Evolutionary conservation across 75 land plant genomes (phyloP).

Genomic region (Selaginella moellendorffii): DNA sequence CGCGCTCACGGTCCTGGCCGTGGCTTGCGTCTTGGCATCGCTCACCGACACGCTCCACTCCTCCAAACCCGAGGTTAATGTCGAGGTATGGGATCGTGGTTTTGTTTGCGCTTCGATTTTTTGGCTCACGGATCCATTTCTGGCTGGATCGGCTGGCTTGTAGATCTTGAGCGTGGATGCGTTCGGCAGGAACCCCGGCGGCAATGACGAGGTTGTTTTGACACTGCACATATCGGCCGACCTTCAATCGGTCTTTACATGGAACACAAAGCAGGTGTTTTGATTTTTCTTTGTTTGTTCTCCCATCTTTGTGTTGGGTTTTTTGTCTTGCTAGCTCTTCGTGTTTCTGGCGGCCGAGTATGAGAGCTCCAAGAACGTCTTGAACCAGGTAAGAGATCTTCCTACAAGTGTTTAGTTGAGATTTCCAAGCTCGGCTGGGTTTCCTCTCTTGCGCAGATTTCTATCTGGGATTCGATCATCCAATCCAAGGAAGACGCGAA

Average conservation of each 20-base stretch:
- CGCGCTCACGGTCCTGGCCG: conserved; percentile 54
- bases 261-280: conserved; percentile 88
- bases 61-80: conserved; percentile 40
- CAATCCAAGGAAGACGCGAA: conserved; percentile 65
- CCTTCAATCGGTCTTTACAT: conserved; percentile 60
- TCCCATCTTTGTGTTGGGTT: too few relatives aligned
- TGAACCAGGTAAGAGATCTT: conserved; percentile 61
- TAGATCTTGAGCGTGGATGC: conserved; percentile 57
- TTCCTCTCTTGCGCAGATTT: conserved; percentile 33
- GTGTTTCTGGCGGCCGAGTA: conserved; percentile 88
- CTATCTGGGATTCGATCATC: conserved; percentile 81
- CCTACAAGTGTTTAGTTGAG: neutral
- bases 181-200: conserved; percentile 54
- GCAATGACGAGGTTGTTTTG: conserved; percentile 71
- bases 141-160: neutral
- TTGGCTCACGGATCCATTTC: neutral
- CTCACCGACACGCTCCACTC: conserved; percentile 56
- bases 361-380: conserved; percentile 44
- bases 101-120: neutral
- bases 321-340: conserved; percentile 45
- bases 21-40: conserved; percentile 71
- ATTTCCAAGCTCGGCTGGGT: neutral
- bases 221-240: conserved; percentile 62
- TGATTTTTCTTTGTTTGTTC: neutral
- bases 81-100: conserved; percentile 34